Evolutionary conservation across 1,284 basidiomycete genomes (phyloP), one percentile per base, ranked within the genome.

Genomic region (Microstroma glucosiphilum): DNA sequence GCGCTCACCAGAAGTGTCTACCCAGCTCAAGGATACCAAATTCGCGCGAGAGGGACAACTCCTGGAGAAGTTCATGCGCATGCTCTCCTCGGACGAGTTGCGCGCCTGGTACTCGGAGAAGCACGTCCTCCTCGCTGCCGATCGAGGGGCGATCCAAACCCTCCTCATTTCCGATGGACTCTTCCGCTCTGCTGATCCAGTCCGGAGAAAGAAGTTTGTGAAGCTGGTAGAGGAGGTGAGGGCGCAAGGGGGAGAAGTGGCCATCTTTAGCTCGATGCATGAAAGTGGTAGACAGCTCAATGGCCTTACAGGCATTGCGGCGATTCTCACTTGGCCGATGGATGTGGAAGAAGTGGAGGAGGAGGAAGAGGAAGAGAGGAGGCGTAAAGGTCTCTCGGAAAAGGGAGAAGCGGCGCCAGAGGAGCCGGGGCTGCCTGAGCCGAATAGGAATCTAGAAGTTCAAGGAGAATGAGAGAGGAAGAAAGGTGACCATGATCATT

Each of bases 201-300:
- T 63, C 37, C 64, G 73, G 21, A 70, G 79, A 25, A 77, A 76
- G 88, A 80, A 85, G 77, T 98, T 92, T 76, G 93, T 99, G 43
- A 82, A 83, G 56, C 83, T 98, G 60, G 92, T 96, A 0, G 94
- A 98, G 79, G 87, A 86, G 48, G 92, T 96, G 17, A 86, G 89
- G 67, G 84, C 86, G 56, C 91, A 89, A 68, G 91, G 92, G 37
- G 96, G 88, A 43, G 92, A 97, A 77, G 92, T 92, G 4, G 83
- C 96, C 54, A 92, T 97, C 69, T 98, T 98, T 80, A 96, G 92
- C 7, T 94, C 91, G 73, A 96, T 98, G 94, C 96, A 99, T 79
- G 94, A 98, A 80, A 91, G 90, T 26, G 96, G 96, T 21, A 69
- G 70, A 23, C 76, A 98, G 80, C 83, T 99, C 30, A 97, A 97